Base-by-base conservation (phyloP, 1,284 basidiomycete genomes). In the Rhodotorula sp. region DNA sequence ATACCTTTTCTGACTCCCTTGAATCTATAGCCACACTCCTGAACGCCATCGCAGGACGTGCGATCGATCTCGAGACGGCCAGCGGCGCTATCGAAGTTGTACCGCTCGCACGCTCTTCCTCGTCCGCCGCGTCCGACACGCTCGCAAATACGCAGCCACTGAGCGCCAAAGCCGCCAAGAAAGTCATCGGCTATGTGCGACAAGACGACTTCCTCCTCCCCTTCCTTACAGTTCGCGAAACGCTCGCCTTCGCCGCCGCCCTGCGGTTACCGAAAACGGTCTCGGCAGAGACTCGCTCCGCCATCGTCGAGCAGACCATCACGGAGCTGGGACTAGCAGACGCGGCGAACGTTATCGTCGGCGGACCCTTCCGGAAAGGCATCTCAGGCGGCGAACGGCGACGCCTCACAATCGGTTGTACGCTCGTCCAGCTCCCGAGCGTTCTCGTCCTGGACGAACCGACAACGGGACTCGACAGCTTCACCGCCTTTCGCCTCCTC, bases 311-410 rank as follows among this genome's bases (percentile, higher is more conserved):
- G 64, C 81, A 85, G 74, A 85, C 84, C 0, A 82, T 86, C 44
- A 55, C 73, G 9, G 84, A 86, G 75, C 79, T 86, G 4, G 84
- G 84, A 0, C 76, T 86, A n/a, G 76, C 80, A n/a, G 84, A 84
- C 56, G 83, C 81, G 0, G 84, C 83, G 4, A 81, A 85, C 64
- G 81, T 80, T 2, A 76, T 84, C 8, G 84, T 85, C 9, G 84
- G 84, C 2, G 84, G 83, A 7, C 78, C 80, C 0, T 72, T 80
- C 32, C 74, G 83, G n/a, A 84, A 84, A 69, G 82, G 91, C 2
- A 92, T 94, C 55, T 90, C 89, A 67, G 92, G 91, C 22, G 91
- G 91, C 29, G 91, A 94, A 80, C 90, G 89, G 83, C 77, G 81
- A 53, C 84, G 92, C 53, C 87, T 94, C 24, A 89, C 87, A 63